Conservation (phyloP, 805 yeast species). For the Pichia scutulata region DNA sequence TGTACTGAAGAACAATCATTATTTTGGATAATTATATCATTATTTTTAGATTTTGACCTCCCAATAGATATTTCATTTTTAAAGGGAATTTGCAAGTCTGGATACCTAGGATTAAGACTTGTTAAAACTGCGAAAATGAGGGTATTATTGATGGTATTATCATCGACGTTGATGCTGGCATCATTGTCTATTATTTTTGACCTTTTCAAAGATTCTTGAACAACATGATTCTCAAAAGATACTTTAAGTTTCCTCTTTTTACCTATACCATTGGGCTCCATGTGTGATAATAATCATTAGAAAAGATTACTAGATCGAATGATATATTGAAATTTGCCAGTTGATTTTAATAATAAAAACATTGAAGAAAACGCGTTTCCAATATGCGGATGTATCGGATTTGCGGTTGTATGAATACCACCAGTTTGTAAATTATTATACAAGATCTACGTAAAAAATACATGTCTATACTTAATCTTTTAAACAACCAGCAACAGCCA, state of each 20-base stretch:
- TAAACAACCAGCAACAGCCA: constrained; percentile 56
- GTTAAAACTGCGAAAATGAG: constrained; percentile 9
- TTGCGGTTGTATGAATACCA: neutral
- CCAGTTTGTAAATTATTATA: too few species aligned
- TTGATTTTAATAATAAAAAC: too few species aligned
- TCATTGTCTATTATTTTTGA: neutral
- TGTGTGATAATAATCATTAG: neutral
- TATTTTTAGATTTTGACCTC: constrained; percentile 33
- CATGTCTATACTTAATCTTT: constrained; percentile 1
- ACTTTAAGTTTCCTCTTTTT: constrained; percentile 5
- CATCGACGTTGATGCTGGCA: neutral
- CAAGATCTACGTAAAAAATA: too few species aligned
- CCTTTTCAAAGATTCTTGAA: neutral
- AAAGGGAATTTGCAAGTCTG: constrained; percentile 4
- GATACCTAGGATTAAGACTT: constrained; percentile 9
- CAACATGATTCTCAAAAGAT: neutral
- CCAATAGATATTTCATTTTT: constrained; percentile 17
- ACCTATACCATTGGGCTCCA: neutral
- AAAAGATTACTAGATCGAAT: too few species aligned
- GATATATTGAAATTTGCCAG: too few species aligned
- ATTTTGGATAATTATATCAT: constrained; percentile 37
- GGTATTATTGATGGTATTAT: neutral
- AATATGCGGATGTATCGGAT: neutral
- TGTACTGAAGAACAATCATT: constrained; percentile 60
- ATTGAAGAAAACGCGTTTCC: too few species aligned